Base-by-base conservation (phyloP, 2,329 filamentous ascomycete genomes). In the Colletotrichum costaricense region DNA sequence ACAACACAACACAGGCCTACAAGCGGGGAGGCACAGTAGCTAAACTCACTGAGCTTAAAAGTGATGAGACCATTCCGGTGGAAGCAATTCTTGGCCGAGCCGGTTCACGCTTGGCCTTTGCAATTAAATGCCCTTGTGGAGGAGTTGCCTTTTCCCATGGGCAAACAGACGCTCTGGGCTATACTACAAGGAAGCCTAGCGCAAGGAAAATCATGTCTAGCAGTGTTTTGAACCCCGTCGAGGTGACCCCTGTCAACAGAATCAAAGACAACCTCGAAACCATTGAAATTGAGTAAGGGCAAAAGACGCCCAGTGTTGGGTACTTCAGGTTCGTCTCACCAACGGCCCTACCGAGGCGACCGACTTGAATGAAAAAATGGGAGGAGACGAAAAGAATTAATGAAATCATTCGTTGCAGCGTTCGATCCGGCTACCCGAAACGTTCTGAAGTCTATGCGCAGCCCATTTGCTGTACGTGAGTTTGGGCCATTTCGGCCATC, bases 241-340 rank as follows among this genome's bases (percentile, higher is more conserved):
- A 22, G 9, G 30, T 46, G 63, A 30, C 63, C 63, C 26, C 22
- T 65, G 54, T 33, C 24, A 60, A 52, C 24, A 60, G 46, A 8
- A 46, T 33, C 9, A 7, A 33, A 30, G 30, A 26, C 55, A 60
- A 24, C 26, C n/a, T 67, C 26, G 30, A 22, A 9, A 5, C 16
- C 38, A 7, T 16, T 26, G 26, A 35, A 24, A 5, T 24, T 22
- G 8, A 19, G 22, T n/a, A 16, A 22, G 38, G 28, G 14, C 46
- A 60, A 56, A 42, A 35, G 42, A 56, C 52, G 35, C 22, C 30
- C 35, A 26, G 38, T 26, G 55, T 42, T 19, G 42, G 22, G 55
- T 62, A 65, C 49, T 9, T 52, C n/a, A 65, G 24, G 70, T 73
- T 73, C 67, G 56, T 73, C 70, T 55, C 60, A 70, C 35, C 38